Percentiles rank a stretch among this genome's conserved stretches.
Conservation (phyloP, 768 basidiomycete species). For the Termitomyces sp. region DNA sequence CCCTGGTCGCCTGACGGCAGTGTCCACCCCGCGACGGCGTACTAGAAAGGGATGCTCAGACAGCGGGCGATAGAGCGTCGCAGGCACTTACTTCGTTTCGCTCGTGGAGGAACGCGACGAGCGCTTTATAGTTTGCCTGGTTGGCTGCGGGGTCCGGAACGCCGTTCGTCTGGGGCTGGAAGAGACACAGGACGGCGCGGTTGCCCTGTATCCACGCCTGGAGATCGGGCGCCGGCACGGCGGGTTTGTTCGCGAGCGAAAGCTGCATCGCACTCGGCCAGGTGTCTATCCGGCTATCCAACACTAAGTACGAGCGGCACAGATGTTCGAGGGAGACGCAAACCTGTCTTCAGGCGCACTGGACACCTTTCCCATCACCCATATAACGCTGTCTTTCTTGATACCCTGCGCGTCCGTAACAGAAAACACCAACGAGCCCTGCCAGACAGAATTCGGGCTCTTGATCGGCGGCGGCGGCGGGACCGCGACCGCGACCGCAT, state of each 20-base stretch:
- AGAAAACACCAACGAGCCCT: constrained; percentile 41
- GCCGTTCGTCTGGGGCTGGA: constrained; percentile 25
- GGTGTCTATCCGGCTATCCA: constrained; percentile 38
- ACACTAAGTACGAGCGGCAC: too few relatives aligned
- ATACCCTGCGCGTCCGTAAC: constrained; percentile 28
- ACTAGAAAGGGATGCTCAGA: constrained; percentile 20
- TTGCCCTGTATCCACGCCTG: constrained; percentile 42
- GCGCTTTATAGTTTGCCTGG: constrained; percentile 33
- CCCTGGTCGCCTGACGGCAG: constrained; percentile 25
- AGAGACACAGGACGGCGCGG: constrained; percentile 34
- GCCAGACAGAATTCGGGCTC: constrained; percentile 31
- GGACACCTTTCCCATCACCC: constrained; percentile 27
- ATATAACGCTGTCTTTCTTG: constrained; percentile 39
- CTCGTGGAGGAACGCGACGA: constrained; percentile 35
- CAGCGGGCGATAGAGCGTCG: background rate
- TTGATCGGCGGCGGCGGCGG: background rate
- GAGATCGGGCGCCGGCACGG: constrained; percentile 34
- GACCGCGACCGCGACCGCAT: background rate
- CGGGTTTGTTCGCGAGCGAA: constrained; percentile 32
- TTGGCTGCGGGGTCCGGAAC: constrained; percentile 32
- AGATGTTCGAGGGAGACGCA: background rate
- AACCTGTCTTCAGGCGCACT: constrained; percentile 29
- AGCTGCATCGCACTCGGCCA: constrained; percentile 49
- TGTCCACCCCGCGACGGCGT: constrained; percentile 32
- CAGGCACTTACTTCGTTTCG: constrained; percentile 39